A percentile compares a stretch with the other conserved stretches of the same genome.
Conservation (phyloP, 352 stramenopile genomes). For the Phytophthora gonapodyides region DNA sequence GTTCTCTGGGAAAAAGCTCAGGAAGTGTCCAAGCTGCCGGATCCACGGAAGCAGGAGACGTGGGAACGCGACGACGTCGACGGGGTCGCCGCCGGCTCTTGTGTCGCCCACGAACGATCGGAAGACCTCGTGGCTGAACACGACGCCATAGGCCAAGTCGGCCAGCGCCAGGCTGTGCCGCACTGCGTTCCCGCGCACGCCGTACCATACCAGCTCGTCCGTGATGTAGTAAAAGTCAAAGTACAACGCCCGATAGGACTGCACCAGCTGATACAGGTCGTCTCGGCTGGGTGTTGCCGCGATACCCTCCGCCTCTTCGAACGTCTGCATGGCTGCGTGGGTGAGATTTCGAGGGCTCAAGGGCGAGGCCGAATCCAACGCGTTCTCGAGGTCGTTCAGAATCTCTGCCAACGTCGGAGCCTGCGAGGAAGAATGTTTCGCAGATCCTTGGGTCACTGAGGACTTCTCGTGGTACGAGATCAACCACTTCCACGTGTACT, state of each 20-base stretch:
- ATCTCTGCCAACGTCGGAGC: constrained; percentile 51
- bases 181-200: constrained; percentile 80
- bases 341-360: constrained; percentile 65
- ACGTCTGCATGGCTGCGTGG: constrained; percentile 35
- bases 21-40: constrained; percentile 84
- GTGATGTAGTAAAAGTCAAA: constrained; percentile 94
- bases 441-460: constrained; percentile 22
- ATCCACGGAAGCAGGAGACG: constrained; percentile 84
- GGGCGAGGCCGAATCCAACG: constrained; percentile 66
- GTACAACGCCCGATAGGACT: constrained; percentile 84
- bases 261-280: constrained; percentile 62
- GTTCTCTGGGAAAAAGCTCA: constrained; percentile 89
- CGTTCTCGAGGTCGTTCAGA: constrained; percentile 63
- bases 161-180: constrained; percentile 83
- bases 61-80: constrained; percentile 50
- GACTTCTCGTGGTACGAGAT: constrained; percentile 67
- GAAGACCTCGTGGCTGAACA: constrained; percentile 89
- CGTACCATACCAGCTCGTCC: constrained; percentile 88
- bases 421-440: constrained; percentile 30
- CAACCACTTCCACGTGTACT: constrained; percentile 77
- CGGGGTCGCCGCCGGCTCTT: constrained; percentile 19
- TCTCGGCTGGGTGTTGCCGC: constrained; percentile 38
- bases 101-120: constrained; percentile 53
- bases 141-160: constrained; percentile 80
- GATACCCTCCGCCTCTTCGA: constrained; percentile 39